Conservation (phyloP, 108 stramenopile genomes). For the Cyclotella atomus region DNA sequence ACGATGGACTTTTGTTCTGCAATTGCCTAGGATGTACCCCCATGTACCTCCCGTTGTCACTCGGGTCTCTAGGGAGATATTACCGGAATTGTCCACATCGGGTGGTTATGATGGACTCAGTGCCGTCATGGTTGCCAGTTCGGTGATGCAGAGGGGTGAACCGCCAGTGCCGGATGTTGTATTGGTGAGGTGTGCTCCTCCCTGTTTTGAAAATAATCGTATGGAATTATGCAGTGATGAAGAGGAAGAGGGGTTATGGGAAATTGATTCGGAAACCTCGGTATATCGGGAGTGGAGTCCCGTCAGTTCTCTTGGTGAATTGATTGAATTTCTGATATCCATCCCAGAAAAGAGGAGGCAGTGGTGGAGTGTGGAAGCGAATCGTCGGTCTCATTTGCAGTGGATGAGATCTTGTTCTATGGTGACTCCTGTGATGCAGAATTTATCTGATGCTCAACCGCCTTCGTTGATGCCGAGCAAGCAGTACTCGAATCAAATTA, state of each 20-base stretch:
- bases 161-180: conserved; percentile 37
- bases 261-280: conserved; percentile 46
- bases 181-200: conserved; percentile 7
- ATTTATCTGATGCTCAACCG: too few species aligned
- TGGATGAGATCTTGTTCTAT: background rate
- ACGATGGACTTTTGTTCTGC: conserved; percentile 55
- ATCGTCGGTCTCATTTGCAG: conserved; percentile 4
- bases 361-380: conserved; percentile 35
- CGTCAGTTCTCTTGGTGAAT: conserved; percentile 55
- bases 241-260: background rate
- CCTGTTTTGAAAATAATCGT: background rate
- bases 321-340: conserved; percentile 56
- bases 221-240: background rate
- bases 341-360: conserved; percentile 38
- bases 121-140: conserved; percentile 47
- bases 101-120: background rate
- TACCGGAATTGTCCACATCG: conserved; percentile 7
- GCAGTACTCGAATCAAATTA: background rate
- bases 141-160: conserved; percentile 47
- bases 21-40: conserved; percentile 80
- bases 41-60: conserved; percentile 62
- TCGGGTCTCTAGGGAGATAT: conserved; percentile 44
- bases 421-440: too few species aligned
- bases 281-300: conserved; percentile 66
- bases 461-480: too few species aligned